Evolutionary conservation across 768 basidiomycete species (phyloP).

Genomic region (Pleurotus pulmonarius): DNA sequence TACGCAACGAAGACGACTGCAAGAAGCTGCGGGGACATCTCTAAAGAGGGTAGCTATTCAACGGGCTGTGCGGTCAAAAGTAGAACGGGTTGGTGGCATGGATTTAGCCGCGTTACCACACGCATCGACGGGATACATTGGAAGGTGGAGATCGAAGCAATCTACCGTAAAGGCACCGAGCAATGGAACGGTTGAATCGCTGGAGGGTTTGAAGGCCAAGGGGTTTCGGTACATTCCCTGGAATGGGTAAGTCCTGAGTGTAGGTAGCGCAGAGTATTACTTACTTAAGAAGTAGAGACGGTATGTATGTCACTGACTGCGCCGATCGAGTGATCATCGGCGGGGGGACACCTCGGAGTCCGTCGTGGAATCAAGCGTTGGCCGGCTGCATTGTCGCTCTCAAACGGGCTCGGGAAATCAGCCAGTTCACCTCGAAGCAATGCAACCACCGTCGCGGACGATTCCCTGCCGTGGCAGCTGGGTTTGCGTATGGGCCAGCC

Average conservation of each 20-base stretch:
- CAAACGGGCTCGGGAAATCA: not conserved
- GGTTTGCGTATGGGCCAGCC: slow-evolving; percentile 21
- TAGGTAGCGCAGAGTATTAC: not conserved
- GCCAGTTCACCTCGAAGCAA: not conserved
- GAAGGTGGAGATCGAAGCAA: not conserved
- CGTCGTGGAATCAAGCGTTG: not conserved
- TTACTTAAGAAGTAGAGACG: not conserved
- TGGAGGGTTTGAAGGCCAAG: not conserved
- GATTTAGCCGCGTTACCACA: not conserved
- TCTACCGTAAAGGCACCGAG: too few species aligned
- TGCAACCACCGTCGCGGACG: slow-evolving; percentile 16
- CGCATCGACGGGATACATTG: not conserved
- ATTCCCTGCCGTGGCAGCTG: slow-evolving; percentile 14
- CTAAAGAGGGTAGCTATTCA: not conserved
- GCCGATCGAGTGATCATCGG: not conserved
- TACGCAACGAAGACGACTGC: not conserved
- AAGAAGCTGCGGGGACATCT: not conserved
- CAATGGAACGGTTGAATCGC: too few species aligned
- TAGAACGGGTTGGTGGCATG: not conserved
- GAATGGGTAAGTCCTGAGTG: not conserved
- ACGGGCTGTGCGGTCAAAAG: not conserved
- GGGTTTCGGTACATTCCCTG: not conserved
- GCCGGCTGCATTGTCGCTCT: not conserved
- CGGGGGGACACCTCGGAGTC: not conserved
- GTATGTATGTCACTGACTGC: not conserved